Conservation (phyloP, 2,329 filamentous ascomycete species). For the Raffaelea arxii region DNA sequence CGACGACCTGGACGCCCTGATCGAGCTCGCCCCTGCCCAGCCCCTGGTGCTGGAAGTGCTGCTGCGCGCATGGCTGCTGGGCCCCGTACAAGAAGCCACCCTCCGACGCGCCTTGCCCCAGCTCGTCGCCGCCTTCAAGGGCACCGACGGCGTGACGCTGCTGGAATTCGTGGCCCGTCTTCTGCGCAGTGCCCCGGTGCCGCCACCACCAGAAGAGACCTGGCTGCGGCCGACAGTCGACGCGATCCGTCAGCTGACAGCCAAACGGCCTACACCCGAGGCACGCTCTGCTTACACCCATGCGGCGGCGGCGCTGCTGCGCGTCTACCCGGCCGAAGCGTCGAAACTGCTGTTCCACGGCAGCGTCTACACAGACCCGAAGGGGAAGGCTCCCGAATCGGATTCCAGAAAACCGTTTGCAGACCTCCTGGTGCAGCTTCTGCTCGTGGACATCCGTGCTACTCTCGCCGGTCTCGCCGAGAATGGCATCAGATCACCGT, state of each 20-base stretch:
- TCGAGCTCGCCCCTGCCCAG: constrained; percentile 46
- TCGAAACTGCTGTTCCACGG: constrained; percentile 39
- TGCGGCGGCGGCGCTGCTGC: constrained; percentile 46
- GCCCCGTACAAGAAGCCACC: constrained; percentile 16
- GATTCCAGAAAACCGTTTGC: constrained; percentile 43
- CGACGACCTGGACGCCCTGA: constrained; percentile 34
- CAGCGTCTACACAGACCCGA: neutral
- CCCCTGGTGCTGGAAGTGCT: constrained; percentile 46
- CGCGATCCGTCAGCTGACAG: constrained; percentile 44
- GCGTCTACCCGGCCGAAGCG: constrained; percentile 38
- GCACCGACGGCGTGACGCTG: constrained; percentile 51
- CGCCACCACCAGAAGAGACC: constrained; percentile 30
- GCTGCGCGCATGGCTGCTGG: constrained; percentile 44
- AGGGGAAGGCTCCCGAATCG: constrained; percentile 5
- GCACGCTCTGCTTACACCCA: constrained; percentile 51
- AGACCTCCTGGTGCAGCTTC: constrained; percentile 53
- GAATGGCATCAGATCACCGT: constrained; percentile 43
- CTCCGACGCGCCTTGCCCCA: constrained; percentile 37
- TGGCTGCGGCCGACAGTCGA: constrained; percentile 41
- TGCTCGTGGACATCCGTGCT: constrained; percentile 56
- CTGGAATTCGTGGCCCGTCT: constrained; percentile 46
- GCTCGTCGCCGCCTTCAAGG: constrained; percentile 43
- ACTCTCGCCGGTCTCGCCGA: constrained; percentile 51
- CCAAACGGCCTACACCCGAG: constrained; percentile 42
- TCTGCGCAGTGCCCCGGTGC: constrained; percentile 34